phyloP scores from a whole-genome alignment of 2,329 filamentous ascomycete species.

The Xylaria sp. region DNA sequence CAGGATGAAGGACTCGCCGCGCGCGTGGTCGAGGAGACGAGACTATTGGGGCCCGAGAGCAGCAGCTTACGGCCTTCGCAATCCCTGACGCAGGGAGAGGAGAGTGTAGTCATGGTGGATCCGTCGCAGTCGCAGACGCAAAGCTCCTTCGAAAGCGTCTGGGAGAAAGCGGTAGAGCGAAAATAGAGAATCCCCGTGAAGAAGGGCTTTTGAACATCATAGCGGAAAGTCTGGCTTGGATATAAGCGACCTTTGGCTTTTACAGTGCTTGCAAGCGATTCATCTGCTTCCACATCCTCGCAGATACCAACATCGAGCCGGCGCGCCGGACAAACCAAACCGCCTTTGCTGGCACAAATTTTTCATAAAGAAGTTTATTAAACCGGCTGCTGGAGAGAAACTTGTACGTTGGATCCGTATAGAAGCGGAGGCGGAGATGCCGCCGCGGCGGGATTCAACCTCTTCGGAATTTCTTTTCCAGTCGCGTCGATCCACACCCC shows the following conservation, averaged over 20 bases:
- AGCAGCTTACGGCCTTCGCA: conserved; percentile 17
- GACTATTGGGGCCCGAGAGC: conserved; percentile 18
- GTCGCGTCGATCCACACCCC: not conserved
- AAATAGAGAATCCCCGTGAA: conserved; percentile 12
- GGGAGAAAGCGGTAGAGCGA: conserved; percentile 64
- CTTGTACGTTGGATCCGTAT: not conserved
- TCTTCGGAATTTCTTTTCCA: not conserved
- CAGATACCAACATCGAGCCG: not conserved
- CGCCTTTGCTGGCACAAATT: not conserved
- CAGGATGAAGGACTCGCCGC: conserved; percentile 44
- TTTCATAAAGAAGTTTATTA: too few relatives aligned
- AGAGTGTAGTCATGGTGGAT: conserved; percentile 59
- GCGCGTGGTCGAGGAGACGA: conserved; percentile 19
- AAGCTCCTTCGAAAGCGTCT: conserved; percentile 66
- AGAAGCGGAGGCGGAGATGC: not conserved
- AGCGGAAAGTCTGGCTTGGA: not conserved
- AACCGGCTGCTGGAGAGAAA: not conserved
- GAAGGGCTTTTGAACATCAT: too few relatives aligned
- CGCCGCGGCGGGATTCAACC: not conserved
- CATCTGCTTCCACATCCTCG: not conserved
- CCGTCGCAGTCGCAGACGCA: conserved; percentile 35
- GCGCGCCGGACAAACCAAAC: not conserved
- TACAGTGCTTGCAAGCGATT: not conserved
- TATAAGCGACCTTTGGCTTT: not conserved
- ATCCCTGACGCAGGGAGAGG: conserved; percentile 38